Evolutionary conservation across 148 eudicot genomes (phyloP).

Genomic region (Rhododendron williamsianum): DNA sequence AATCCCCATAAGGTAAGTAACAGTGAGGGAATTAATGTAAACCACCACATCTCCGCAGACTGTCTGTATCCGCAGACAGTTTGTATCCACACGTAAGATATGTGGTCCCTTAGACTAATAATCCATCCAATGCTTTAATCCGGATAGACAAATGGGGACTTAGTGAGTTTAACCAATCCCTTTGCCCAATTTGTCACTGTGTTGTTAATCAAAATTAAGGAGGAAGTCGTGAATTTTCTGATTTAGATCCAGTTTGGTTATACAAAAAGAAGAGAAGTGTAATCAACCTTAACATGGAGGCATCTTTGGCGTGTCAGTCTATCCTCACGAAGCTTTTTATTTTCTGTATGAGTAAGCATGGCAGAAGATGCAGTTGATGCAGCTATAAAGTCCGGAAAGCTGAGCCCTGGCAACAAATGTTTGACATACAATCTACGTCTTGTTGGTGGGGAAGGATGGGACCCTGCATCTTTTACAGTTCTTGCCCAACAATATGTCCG

Average conservation of each 20-base stretch:
- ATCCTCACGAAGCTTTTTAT: background rate
- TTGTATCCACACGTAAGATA: background rate
- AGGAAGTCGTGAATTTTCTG: background rate
- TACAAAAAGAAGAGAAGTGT: background rate
- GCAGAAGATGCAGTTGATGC: slow-evolving; percentile 97
- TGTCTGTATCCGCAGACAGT: background rate
- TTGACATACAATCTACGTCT: slow-evolving; percentile 62
- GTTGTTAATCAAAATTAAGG: background rate
- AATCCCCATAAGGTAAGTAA: background rate
- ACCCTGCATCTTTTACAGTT: slow-evolving; percentile 74
- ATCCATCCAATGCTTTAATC: background rate
- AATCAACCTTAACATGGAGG: background rate
- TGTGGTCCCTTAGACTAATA: background rate
- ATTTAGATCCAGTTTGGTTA: background rate
- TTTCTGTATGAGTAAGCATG: slow-evolving; percentile 46
- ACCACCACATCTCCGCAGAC: background rate
- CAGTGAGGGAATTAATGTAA: background rate
- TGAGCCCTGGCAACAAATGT: slow-evolving; percentile 57
- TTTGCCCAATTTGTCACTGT: background rate
- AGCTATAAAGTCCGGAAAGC: slow-evolving; percentile 75
- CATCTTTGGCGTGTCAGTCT: background rate
- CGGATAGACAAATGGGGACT: background rate
- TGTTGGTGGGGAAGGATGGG: slow-evolving; percentile 85
- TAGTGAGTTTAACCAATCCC: background rate
- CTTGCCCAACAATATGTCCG: slow-evolving; percentile 89